Evolutionary conservation across 192 early-diverging fungal species (phyloP).

Genomic region (Diversispora eburnea): DNA sequence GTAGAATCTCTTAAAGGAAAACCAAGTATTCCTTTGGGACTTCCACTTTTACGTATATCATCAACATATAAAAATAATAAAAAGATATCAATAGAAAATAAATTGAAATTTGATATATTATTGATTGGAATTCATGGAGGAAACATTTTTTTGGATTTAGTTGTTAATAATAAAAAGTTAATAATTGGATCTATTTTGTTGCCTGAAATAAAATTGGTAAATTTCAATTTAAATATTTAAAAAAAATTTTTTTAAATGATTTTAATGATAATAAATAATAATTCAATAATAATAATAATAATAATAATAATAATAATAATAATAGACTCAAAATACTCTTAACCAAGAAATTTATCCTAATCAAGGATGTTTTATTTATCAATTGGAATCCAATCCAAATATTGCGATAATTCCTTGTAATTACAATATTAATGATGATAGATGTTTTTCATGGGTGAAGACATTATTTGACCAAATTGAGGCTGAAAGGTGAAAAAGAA

Average conservation of each 20-base stretch:
- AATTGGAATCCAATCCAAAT: neutral
- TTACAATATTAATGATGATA: constrained; percentile 8
- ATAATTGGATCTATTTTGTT: neutral
- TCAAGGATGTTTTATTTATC: constrained; percentile 7
- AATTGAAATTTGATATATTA: neutral
- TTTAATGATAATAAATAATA: no score
- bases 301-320: neutral
- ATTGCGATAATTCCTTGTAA: neutral
- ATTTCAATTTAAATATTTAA: neutral
- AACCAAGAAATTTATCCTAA: neutral
- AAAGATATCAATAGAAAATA: neutral
- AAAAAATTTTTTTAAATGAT: neutral
- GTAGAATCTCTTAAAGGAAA: neutral
- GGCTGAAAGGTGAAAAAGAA: neutral
- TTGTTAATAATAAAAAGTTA: neutral
- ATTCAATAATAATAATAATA: neutral
- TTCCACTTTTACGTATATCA: neutral
- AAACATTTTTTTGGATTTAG: neutral
- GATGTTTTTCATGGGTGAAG: constrained; percentile 1
- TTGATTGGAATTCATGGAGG: constrained; percentile 7
- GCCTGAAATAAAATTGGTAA: constrained; percentile 2
- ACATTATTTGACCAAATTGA: neutral
- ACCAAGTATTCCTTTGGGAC: neutral
- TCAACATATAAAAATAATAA: neutral
- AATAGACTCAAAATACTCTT: neutral